These are phyloP conservation scores for Candida ipomoeae DNA, from an alignment of 805 yeast species.

Conservation along the genomic window DNA sequence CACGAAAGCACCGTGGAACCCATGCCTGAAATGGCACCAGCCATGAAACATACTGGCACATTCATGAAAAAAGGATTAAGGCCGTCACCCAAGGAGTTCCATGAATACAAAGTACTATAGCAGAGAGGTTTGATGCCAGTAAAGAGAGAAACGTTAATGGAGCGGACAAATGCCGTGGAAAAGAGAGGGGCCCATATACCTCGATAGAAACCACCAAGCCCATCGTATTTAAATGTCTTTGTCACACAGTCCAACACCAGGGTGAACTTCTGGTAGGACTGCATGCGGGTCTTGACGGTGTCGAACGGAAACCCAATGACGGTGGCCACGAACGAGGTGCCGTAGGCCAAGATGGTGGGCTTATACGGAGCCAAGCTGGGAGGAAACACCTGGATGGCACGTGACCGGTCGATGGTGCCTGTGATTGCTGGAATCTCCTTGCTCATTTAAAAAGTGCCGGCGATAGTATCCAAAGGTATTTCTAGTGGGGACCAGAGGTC, in stretches of 20 bases:
- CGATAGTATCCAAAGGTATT: no score
- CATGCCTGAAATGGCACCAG: conserved; percentile 69
- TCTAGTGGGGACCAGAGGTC: no score
- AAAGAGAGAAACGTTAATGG: conserved; percentile 63
- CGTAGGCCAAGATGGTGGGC: conserved; percentile 57
- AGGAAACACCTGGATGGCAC: conserved; percentile 50
- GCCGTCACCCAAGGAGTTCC: conserved; percentile 6
- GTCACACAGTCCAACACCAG: conserved; percentile 54
- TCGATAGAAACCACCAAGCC: conserved; percentile 65
- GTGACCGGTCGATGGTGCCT: conserved; percentile 44
- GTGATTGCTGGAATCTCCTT: conserved; percentile 53
- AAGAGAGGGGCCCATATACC: conserved; percentile 74
- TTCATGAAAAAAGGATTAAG: conserved; percentile 42
- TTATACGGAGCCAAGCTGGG: conserved; percentile 46
- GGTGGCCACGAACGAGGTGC: conserved; percentile 60
- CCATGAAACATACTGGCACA: conserved; percentile 41
- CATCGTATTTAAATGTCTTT: conserved; percentile 57
- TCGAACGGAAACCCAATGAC: conserved; percentile 80
- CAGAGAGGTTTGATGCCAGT: conserved; percentile 47
- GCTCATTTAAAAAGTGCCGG: not conserved
- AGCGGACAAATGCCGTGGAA: conserved; percentile 60
- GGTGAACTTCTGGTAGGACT: conserved; percentile 59
- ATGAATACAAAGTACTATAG: conserved; percentile 15
- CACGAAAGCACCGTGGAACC: conserved; percentile 63
- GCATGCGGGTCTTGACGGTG: conserved; percentile 83